Percentiles rank a stretch among this genome's conserved stretches.
Conservation (phyloP, 257 asterid species). For the Nicotiana sylvestris region DNA sequence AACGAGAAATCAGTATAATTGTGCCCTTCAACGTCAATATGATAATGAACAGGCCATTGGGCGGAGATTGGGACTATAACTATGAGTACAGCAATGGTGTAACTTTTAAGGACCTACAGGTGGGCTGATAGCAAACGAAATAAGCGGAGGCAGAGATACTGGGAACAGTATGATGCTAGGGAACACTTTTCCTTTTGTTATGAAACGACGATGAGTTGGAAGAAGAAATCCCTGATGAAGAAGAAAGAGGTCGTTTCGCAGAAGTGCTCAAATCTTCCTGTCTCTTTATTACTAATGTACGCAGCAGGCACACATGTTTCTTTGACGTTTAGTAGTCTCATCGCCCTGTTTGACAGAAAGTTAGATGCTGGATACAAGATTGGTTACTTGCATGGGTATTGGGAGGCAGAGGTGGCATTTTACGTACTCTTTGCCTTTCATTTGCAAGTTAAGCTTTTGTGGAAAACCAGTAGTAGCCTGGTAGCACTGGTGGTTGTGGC, state of each 20-base stretch:
- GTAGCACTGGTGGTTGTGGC: slow-evolving; percentile 51
- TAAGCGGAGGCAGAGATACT: slow-evolving; percentile 43
- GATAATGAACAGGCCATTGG: slow-evolving; percentile 29
- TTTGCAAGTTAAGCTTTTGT: slow-evolving; percentile 73
- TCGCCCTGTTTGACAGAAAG: slow-evolving; percentile 64
- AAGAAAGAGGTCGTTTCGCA: slow-evolving; percentile 48
- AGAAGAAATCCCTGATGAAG: slow-evolving; percentile 31
- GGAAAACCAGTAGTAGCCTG: slow-evolving; percentile 26
- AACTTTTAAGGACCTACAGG: slow-evolving; percentile 39
- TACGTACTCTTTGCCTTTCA: slow-evolving; percentile 58
- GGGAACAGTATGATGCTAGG: slow-evolving; percentile 24
- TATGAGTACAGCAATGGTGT: slow-evolving; percentile 42
- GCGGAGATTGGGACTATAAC: slow-evolving; percentile 35
- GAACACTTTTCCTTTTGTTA: slow-evolving; percentile 32
- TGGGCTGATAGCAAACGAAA: slow-evolving; percentile 60
- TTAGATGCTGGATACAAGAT: slow-evolving; percentile 75
- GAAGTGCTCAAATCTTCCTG: slow-evolving; percentile 68
- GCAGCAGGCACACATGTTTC: slow-evolving; percentile 55
- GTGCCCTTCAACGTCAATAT: slow-evolving; percentile 37
- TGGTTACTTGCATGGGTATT: slow-evolving; percentile 59
- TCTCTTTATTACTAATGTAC: slow-evolving; percentile 67
- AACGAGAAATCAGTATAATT: slow-evolving; percentile 59
- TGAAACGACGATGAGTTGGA: slow-evolving; percentile 32
- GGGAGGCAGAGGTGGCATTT: slow-evolving; percentile 69
- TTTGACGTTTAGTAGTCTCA: slow-evolving; percentile 55